Percentiles rank a stretch among this genome's conserved stretches.
Conservation (phyloP, 1,284 basidiomycete genomes). For the Melanopsichium pennsylvanicum region DNA sequence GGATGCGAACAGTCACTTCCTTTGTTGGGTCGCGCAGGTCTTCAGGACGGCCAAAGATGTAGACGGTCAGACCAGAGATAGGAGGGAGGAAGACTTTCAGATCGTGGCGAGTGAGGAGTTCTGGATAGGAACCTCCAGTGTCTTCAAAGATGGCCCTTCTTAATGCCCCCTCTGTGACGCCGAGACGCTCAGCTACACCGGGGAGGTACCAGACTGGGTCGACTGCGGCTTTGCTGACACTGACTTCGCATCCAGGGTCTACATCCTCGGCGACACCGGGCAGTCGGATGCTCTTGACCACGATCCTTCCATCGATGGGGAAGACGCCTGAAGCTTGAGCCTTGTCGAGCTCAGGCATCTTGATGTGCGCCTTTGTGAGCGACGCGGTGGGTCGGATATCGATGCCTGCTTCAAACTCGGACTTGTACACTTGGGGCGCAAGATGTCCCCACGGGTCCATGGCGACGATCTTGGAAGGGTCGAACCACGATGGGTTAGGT, state of each 20-base stretch:
- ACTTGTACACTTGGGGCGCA: slow-evolving; percentile 78
- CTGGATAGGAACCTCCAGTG: slow-evolving; percentile 91
- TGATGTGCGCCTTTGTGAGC: slow-evolving; percentile 82
- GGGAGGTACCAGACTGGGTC: slow-evolving; percentile 88
- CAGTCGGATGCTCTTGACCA: slow-evolving; percentile 45
- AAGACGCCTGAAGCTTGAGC: slow-evolving; percentile 76
- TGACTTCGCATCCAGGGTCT: slow-evolving; percentile 85
- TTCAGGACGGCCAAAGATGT: slow-evolving; percentile 76
- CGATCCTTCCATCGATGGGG: slow-evolving; percentile 81
- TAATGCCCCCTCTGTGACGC: slow-evolving; percentile 77
- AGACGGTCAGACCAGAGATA: slow-evolving; percentile 88
- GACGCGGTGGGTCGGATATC: slow-evolving; percentile 68
- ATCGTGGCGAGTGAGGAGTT: slow-evolving; percentile 91
- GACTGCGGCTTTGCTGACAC: slow-evolving; percentile 75
- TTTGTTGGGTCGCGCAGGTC: slow-evolving; percentile 67
- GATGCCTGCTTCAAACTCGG: slow-evolving; percentile 63
- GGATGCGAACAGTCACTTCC: slow-evolving; percentile 88
- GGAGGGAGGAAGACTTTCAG: slow-evolving; percentile 95
- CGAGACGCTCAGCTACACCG: slow-evolving; percentile 70
- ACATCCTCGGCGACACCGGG: slow-evolving; percentile 48
- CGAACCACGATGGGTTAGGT: slow-evolving; percentile 82
- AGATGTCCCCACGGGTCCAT: slow-evolving; percentile 96
- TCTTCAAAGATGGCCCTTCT: slow-evolving; percentile 92
- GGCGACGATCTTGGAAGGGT: slow-evolving; percentile 83
- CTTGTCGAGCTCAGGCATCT: slow-evolving; percentile 89